Percentiles rank a stretch among this genome's conserved stretches.
Conservation (phyloP, 768 basidiomycete genomes). For the Pleurotus citrinopileatus region DNA sequence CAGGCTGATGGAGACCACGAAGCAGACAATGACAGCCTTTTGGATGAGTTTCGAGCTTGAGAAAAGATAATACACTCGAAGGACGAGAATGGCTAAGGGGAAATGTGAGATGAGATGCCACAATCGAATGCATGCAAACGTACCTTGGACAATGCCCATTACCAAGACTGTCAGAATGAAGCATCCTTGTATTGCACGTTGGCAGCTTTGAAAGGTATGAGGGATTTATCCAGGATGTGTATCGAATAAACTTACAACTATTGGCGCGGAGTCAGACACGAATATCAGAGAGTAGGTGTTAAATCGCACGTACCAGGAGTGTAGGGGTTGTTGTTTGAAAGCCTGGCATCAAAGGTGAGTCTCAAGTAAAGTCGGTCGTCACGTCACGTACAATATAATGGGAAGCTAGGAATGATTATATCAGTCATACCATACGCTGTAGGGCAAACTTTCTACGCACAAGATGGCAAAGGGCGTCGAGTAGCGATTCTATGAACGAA, state of each 20-base stretch:
- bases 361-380: too few relatives aligned
- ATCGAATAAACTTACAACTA: conserved; percentile 20
- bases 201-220: conserved; percentile 22
- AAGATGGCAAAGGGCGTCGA: conserved; percentile 22
- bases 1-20: conserved; percentile 23
- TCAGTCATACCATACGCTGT: background rate
- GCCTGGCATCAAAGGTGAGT: conserved; percentile 16
- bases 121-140: background rate
- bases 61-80: conserved; percentile 41
- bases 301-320: conserved; percentile 20
- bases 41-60: conserved; percentile 25
- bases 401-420: conserved; percentile 13
- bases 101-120: background rate
- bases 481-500: conserved; percentile 29
- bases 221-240: conserved; percentile 3
- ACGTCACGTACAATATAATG: conserved; percentile 18
- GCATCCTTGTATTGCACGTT: conserved; percentile 21
- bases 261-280: too few relatives aligned
- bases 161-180: conserved; percentile 25
- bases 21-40: conserved; percentile 25
- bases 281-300: conserved; percentile 8
- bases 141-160: conserved; percentile 33
- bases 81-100: conserved; percentile 32
- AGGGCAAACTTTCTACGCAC: conserved; percentile 16
- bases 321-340: conserved; percentile 24